Base-by-base conservation (phyloP, 2,329 filamentous ascomycete genomes). In the Aspergillus vadensis region DNA sequence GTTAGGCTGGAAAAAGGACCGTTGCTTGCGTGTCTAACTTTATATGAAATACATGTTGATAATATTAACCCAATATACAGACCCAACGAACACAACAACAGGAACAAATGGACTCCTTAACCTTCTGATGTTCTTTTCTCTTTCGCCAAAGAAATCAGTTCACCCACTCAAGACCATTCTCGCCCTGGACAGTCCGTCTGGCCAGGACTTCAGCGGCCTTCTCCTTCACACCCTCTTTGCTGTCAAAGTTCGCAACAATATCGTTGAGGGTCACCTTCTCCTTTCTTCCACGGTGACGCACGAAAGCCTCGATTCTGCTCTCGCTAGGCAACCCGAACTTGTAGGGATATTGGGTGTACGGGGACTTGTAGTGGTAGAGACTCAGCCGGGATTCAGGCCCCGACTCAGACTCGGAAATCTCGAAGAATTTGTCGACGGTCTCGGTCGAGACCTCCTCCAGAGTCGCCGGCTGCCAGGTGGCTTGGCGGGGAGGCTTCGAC, bases 401-500 rank as follows among this genome's bases (percentile, higher is more conserved):
- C 27, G 27, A 30, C 10, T 74, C 77, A 30, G 27, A 30, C 14
- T 77, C 70, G 15, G 82, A 76, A 25, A 82, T 77, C 43, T 79
- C 68, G 77, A 97, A 94, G 80, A 97, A 97, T 1, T 81, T 79
- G 55, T 88, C 81, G 6, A 94, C 82, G 19, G 85, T 81, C 49
- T 81, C 73, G 15, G 81, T 72, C 2, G 76, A 76, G 57, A 96
- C 85, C 39, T 89, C 87, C n/a, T 86, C 82, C 2, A 98, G 82
- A 6, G 84, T 86, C 47, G 85, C 83, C 4, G 92, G 93, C 65
- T 89, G 77, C 95, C 95, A 99, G 63, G 83, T 80, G 1, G 93
- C 91, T 21, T 82, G 81, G 65, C 81, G 81, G 55, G 85, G 79
- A 48, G 84, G 83, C 78, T 92, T 92, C 71, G 86, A 83, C 69